These are phyloP conservation scores for Furcasterigmium furcatum DNA, from an alignment of 2,329 filamentous ascomycete species.

Conservation along the genomic window DNA sequence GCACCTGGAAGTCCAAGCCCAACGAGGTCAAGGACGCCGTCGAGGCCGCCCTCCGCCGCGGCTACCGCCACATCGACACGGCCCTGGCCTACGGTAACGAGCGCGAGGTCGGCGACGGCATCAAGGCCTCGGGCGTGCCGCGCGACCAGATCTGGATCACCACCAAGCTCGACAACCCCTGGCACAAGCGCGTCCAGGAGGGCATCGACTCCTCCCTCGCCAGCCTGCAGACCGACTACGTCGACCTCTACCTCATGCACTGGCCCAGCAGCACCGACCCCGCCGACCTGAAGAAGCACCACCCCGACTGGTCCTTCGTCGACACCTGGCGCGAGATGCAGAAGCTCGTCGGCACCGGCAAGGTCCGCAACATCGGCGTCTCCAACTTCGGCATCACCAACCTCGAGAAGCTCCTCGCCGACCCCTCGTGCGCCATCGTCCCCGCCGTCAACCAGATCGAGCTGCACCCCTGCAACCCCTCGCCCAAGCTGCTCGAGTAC, in stretches of 20 bases:
- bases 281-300: constrained; percentile 61
- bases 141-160: constrained; percentile 68
- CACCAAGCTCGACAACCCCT: constrained; percentile 80
- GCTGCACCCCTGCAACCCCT: constrained; percentile 77
- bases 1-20: constrained; percentile 75
- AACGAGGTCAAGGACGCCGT: constrained; percentile 70
- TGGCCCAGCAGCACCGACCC: constrained; percentile 67
- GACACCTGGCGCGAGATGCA: constrained; percentile 76
- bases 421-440: constrained; percentile 57
- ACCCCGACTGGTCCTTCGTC: constrained; percentile 76
- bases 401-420: constrained; percentile 71
- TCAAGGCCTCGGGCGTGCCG: constrained; percentile 61
- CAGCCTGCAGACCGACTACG: constrained; percentile 60
- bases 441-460: constrained; percentile 80
- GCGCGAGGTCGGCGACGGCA: constrained; percentile 62
- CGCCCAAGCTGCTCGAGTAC: constrained; percentile 74
- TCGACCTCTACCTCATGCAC: constrained; percentile 71
- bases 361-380: constrained; percentile 78
- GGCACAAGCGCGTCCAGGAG: constrained; percentile 66
- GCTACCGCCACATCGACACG: constrained; percentile 76
- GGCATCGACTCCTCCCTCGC: constrained; percentile 58
- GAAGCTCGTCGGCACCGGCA: constrained; percentile 64
- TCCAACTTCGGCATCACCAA: constrained; percentile 84
- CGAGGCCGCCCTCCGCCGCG: constrained; percentile 61
- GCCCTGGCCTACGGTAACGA: constrained; percentile 79